Evolutionary conservation across 2,329 filamentous ascomycete species (phyloP), one percentile per base, ranked within the genome.

Genomic region (Leptographium lundbergii): DNA sequence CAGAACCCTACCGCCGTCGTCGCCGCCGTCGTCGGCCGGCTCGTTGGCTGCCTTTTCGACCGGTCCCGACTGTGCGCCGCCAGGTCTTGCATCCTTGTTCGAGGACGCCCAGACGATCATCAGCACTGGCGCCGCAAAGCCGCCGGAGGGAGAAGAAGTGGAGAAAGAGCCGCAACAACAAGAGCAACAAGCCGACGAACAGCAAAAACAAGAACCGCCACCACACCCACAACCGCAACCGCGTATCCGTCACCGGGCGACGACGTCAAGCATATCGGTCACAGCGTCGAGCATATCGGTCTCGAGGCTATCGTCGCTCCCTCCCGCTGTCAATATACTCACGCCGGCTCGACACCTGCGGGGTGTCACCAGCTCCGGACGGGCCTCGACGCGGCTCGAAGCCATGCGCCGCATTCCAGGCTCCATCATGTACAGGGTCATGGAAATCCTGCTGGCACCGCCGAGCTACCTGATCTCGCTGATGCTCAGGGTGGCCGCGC

Each of bases 401-500:
- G 72, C 75, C 0, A 73, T 79, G 39, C 75, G 77, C 57, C 74
- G 78, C 51, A 73, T 87, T 34, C 81, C 83, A 1, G 74, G 81
- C 56, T 80, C 84, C 3, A 80, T 95, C 34, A 79, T 95, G 29
- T 81, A 86, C 59, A 91, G 89, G 71, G 91, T 90, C 0, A 85
- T 82, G 63, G 84, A 88, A 57, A 79, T 94, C 34, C 78, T 95
- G 4, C 74, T 96, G 17, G 84, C 88, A 0, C 90, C 90, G n/a
- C 90, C 91, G 0, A 81, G 86, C 19, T 84, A 91, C 65, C 79
- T 95, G 2, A 81, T 95, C 42, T 78, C 82, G 29, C 75, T 95
- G 48, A 91, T 96, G 78, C 79, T 96, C 5, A 84, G 84, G 59
- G 89, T 96, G 59, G 89, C 91, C 0, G 85, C 88, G 0, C 84